Base-by-base conservation (phyloP, 2,329 filamentous ascomycete species). In the Fonsecaea pedrosoi region DNA sequence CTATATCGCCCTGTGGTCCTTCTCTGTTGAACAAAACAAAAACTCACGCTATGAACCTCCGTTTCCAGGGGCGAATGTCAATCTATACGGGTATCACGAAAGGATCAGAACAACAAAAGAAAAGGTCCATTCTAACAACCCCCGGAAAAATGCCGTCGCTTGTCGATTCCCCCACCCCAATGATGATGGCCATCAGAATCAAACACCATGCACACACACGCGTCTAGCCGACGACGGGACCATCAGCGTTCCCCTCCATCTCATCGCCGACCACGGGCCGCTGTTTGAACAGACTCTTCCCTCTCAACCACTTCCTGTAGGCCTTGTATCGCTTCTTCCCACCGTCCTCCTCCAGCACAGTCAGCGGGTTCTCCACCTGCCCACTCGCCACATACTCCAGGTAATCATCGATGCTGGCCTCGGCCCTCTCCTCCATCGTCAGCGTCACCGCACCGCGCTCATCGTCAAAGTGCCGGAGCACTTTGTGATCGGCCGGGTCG, bases 261-360 rank as follows among this genome's bases (percentile, higher is more conserved):
- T 72, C 71, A 32, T 71, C 70, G 25, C 71, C 71, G n/a, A 72
- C 60, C 13, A 71, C 62, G 18, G 70, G 84, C 54, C 89, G 87
- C 83, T 97, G 94, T 80, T 98, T 98, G 78, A 98, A 98, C 74
- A 98, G 85, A 74, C 92, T 97, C 82, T 97, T 98, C 18, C 94
- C 94, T 69, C 89, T 86, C 75, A 99, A 83, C 94, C 95, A 99
- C 80, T 97, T 96, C 74, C 90, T 83, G 79, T 99, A 99, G 9
- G 94, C 92, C 80, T 97, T 98, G 79, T 99, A 99, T 73, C 95
- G 85, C 84, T 98, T 97, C 85, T 96, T 98, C 48, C 86, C 85
- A 54, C 89, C 85, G 54, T 94, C 90, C 1, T 96, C 94, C 54
- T 94, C 90, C 1, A 89, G 89, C 13, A 98, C 94, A 2, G 92